A percentile compares a stretch with the other conserved stretches of the same genome.
phyloP scores from a whole-genome alignment of 495 filamentous ascomycete genomes.

The Lasiosphaeriaceae sp. region DNA sequence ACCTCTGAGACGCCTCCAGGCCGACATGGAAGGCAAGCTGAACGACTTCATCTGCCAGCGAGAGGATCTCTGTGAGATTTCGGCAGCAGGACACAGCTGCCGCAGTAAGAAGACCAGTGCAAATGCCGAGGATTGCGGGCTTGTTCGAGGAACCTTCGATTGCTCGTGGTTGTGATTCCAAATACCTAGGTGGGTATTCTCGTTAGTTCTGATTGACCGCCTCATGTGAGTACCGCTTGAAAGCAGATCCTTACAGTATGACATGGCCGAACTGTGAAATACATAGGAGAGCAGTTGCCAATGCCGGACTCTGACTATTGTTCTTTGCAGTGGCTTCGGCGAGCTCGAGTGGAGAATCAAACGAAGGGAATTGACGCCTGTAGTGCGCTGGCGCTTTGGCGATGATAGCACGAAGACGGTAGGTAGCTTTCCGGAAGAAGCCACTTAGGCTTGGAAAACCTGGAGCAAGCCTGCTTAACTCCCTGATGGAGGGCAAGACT shows the following conservation, averaged over 20 bases:
- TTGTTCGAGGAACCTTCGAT: constrained; percentile 12
- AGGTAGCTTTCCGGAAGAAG: constrained; percentile 8
- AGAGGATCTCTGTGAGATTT: constrained; percentile 56
- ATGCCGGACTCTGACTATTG: neutral
- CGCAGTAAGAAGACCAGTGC: constrained; percentile 60
- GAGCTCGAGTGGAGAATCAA: constrained; percentile 10
- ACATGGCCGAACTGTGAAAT: constrained; percentile 13
- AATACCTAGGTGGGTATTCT: constrained; percentile 3
- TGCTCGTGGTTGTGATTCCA: constrained; percentile 7
- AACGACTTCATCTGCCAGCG: constrained; percentile 59
- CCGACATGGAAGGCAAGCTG: constrained; percentile 61
- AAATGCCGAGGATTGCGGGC: constrained; percentile 50
- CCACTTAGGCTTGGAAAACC: neutral
- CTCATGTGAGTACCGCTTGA: neutral
- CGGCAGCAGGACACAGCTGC: constrained; percentile 57
- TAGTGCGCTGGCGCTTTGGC: neutral
- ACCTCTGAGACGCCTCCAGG: constrained; percentile 39
- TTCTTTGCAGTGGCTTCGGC: constrained; percentile 5
- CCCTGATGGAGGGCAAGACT: constrained; percentile 10
- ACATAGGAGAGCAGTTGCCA: constrained; percentile 9
- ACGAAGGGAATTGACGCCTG: constrained; percentile 3
- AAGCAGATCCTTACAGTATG: constrained; percentile 13
- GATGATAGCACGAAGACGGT: constrained; percentile 3
- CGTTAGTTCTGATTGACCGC: neutral
- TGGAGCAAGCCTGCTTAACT: constrained; percentile 2